These are phyloP conservation scores for Suillus subaureus DNA, from an alignment of 768 basidiomycete genomes.

Conservation along the genomic window DNA sequence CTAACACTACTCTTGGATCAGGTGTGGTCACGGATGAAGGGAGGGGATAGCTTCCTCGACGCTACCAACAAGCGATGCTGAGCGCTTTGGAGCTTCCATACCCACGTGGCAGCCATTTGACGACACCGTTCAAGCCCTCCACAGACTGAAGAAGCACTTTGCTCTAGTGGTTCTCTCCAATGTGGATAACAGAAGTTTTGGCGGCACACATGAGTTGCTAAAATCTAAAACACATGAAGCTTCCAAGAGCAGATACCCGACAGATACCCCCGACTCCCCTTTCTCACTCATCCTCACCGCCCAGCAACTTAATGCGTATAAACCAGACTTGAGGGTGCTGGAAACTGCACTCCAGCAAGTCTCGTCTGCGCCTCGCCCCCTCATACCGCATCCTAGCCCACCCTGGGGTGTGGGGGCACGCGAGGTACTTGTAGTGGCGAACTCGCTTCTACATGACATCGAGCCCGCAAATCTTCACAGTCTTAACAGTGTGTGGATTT, in stretches of 20 bases:
- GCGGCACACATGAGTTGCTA: slow-evolving; percentile 58
- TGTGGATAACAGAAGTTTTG: slow-evolving; percentile 67
- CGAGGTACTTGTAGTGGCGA: slow-evolving; percentile 65
- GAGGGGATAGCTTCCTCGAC: slow-evolving; percentile 12
- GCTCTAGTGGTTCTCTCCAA: slow-evolving; percentile 77
- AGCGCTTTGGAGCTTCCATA: slow-evolving; percentile 62
- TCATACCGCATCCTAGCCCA: slow-evolving; percentile 21
- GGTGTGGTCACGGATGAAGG: slow-evolving; percentile 31
- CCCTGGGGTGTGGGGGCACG: slow-evolving; percentile 32
- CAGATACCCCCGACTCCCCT: slow-evolving; percentile 47
- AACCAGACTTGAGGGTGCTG: slow-evolving; percentile 55
- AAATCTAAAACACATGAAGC: slow-evolving; percentile 11
- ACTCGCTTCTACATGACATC: slow-evolving; percentile 69
- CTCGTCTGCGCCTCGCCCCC: slow-evolving; percentile 20
- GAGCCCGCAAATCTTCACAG: slow-evolving; percentile 60
- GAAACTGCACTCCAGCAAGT: slow-evolving; percentile 32
- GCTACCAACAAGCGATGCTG: slow-evolving; percentile 31
- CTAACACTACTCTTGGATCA: slow-evolving; percentile 34
- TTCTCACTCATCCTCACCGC: slow-evolving; percentile 73
- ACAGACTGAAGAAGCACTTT: slow-evolving; percentile 59
- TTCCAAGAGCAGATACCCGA: slow-evolving; percentile 38
- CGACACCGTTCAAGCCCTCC: slow-evolving; percentile 64
- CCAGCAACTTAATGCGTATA: slow-evolving; percentile 73
- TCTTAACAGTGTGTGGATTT: slow-evolving; percentile 67
- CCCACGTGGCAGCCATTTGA: slow-evolving; percentile 66